Evolutionary conservation across 2,329 filamentous ascomycete species (phyloP).

Genomic region (Fusarium bactridioides): DNA sequence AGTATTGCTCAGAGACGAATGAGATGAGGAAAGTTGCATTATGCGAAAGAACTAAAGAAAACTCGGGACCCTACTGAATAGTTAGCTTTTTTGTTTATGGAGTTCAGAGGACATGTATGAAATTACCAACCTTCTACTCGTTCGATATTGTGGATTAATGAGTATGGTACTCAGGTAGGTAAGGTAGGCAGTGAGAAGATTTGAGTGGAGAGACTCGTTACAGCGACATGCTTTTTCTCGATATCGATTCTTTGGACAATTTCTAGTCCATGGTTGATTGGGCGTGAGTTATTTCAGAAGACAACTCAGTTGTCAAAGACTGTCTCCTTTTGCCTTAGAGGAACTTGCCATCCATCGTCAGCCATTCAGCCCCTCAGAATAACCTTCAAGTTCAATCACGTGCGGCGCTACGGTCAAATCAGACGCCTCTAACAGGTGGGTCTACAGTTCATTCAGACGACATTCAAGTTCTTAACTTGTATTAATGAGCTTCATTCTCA

Average conservation of each 20-base stretch:
- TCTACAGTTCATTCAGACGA: constrained; percentile 30
- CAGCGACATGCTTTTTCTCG: constrained; percentile 5
- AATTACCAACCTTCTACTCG: constrained; percentile 11
- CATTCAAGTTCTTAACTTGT: constrained; percentile 13
- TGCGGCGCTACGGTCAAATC: constrained; percentile 36
- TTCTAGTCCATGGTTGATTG: constrained; percentile 29
- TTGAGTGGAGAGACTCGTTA: constrained; percentile 16
- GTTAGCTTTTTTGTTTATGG: constrained; percentile 23
- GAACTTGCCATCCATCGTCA: constrained; percentile 37
- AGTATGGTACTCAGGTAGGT: neutral
- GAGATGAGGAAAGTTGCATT: constrained; percentile 39
- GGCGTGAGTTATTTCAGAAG: constrained; percentile 8
- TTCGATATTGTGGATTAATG: constrained; percentile 17
- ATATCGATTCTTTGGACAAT: constrained; percentile 9
- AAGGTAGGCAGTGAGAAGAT: constrained; percentile 19
- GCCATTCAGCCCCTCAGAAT: constrained; percentile 42
- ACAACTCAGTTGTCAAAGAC: constrained; percentile 32
- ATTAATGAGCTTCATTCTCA: constrained; percentile 14
- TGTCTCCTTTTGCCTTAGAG: constrained; percentile 31
- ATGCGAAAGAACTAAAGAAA: constrained; percentile 21
- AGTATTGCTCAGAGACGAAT: constrained; percentile 37
- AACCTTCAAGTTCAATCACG: constrained; percentile 36
- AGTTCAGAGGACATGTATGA: neutral
- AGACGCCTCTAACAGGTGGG: constrained; percentile 30
- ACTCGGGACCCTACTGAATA: neutral